Evolutionary conservation across 176 grass and related monocot genomes (phyloP), one percentile per base, ranked within the genome.

Genomic region (Phoenix dactylifera): DNA sequence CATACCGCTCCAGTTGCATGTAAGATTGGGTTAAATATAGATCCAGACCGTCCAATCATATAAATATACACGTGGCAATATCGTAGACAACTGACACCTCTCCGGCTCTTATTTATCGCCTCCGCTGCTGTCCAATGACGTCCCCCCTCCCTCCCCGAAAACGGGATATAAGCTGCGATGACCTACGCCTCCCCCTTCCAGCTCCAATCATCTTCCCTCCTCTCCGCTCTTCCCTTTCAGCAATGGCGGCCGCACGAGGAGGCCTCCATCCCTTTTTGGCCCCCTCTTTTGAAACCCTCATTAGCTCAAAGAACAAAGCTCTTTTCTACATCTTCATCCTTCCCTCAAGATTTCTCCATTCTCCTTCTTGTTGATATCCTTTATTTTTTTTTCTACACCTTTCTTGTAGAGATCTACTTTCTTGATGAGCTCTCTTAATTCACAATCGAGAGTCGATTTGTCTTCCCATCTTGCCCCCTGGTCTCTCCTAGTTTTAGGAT

Each of bases 211-310:
- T 59, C 26, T 79, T 66, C 63, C 79, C 72, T 84, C 74, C 72
- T 52, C 53, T 19, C 28, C 5, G 49, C 20, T 25, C n/a, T 15
- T 22, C 77, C 52, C 15, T 26, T 28, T 50, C 53, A 26, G 25
- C 22, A 39, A 75, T 81, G 78, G 72, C 72, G 72, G 60, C 60
- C 24, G n/a, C 54, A 7, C 49, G 79, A 63, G 62, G 55, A 59
- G 59, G 54, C 52, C 62, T 72, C 3, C 59, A 16, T 68, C 60
- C 48, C 55, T 67, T 6, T 52, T 24, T 68, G 5, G 7, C 18
- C 26, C 20, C 14, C 55, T 82, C 49, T 18, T 76, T 6, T 54
- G 26, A 7, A 20, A 48, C 24, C 23, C 10, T 73, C 50, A 59
- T 73, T 55, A 73, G 28, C 53, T 76, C 32, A 30, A 23, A 17